Conservation (phyloP, 2,329 filamentous ascomycete genomes). For the Trichoderma brevicompactum region DNA sequence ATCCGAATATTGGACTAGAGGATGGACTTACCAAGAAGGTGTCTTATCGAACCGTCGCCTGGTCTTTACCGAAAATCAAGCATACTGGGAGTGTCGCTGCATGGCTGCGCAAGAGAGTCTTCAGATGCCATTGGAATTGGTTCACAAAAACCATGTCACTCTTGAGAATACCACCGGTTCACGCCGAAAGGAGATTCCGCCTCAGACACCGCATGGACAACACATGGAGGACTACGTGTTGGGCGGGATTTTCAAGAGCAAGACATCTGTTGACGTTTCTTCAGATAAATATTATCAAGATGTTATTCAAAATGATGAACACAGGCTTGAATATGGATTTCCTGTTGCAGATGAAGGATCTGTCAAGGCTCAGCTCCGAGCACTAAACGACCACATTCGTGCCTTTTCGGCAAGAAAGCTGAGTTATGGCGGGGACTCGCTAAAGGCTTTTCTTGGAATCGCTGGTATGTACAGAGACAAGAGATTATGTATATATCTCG, state of each 20-base stretch:
- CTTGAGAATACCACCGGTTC: neutral
- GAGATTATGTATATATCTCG: slow-evolving; percentile 23
- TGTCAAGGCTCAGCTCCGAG: slow-evolving; percentile 1
- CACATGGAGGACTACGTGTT: slow-evolving; percentile 23
- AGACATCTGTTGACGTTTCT: neutral
- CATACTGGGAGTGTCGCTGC: slow-evolving; percentile 35
- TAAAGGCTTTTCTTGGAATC: slow-evolving; percentile 27
- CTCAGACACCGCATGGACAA: neutral
- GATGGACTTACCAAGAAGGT: slow-evolving; percentile 32
- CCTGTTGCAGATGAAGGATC: slow-evolving; percentile 1
- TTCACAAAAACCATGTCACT: neutral
- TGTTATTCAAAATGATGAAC: slow-evolving; percentile 9
- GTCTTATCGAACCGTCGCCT: slow-evolving; percentile 30
- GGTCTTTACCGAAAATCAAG: slow-evolving; percentile 34
- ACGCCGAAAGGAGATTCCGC: neutral
- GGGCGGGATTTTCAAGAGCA: slow-evolving; percentile 20
- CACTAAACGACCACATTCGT: slow-evolving; percentile 23
- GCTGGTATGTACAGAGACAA: slow-evolving; percentile 25
- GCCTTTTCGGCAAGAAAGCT: slow-evolving; percentile 22
- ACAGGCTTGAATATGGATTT: slow-evolving; percentile 24
- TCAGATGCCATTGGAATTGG: slow-evolving; percentile 5
- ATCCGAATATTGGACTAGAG: slow-evolving; percentile 30
- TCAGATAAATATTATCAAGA: neutral
- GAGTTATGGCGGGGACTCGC: slow-evolving; percentile 14
- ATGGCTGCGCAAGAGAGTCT: slow-evolving; percentile 25